Percentiles rank a stretch among this genome's conserved stretches.
phyloP scores from a whole-genome alignment of 2,329 filamentous ascomycete species.

The Chaetomiaceae sp. region DNA sequence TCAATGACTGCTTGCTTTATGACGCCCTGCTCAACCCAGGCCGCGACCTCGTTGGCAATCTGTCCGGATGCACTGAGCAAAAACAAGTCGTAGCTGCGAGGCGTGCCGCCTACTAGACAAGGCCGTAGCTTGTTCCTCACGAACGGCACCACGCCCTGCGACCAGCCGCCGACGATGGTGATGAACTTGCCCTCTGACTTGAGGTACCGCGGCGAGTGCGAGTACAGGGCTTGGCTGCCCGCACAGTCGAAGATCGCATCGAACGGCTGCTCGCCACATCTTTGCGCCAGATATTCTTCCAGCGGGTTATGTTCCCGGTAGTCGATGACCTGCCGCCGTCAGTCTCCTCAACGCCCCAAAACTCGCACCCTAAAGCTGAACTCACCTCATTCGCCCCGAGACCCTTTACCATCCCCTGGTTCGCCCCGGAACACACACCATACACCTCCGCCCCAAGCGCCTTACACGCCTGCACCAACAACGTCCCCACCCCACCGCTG shows the following conservation, averaged over 20 bases:
- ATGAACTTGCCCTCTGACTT: slow-evolving; percentile 32
- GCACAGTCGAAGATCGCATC: slow-evolving; percentile 45
- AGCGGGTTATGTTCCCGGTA: slow-evolving; percentile 35
- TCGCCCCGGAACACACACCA: slow-evolving; percentile 41
- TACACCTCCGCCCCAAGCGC: slow-evolving; percentile 34
- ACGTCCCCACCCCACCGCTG: slow-evolving; percentile 44
- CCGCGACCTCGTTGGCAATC: slow-evolving; percentile 24
- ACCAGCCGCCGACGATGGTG: slow-evolving; percentile 29
- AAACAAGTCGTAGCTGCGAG: slow-evolving; percentile 28
- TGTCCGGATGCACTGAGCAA: slow-evolving; percentile 25
- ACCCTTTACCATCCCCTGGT: slow-evolving; percentile 38
- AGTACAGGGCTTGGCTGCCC: slow-evolving; percentile 42
- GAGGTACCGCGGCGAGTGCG: slow-evolving; percentile 35
- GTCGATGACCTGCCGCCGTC: slow-evolving; percentile 33
- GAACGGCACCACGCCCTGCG: slow-evolving; percentile 27
- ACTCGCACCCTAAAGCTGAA: neutral
- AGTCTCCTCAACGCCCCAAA: neutral
- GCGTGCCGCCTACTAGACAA: slow-evolving; percentile 28
- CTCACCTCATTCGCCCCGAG: slow-evolving; percentile 45
- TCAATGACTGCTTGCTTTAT: slow-evolving; percentile 28
- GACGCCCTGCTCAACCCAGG: slow-evolving; percentile 25
- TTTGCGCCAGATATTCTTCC: slow-evolving; percentile 28
- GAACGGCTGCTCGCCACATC: slow-evolving; percentile 27
- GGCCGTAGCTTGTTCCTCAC: slow-evolving; percentile 30
- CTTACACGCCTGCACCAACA: slow-evolving; percentile 42